Base-by-base conservation (phyloP, 257 asterid species). In the Sherardia arvensis region DNA sequence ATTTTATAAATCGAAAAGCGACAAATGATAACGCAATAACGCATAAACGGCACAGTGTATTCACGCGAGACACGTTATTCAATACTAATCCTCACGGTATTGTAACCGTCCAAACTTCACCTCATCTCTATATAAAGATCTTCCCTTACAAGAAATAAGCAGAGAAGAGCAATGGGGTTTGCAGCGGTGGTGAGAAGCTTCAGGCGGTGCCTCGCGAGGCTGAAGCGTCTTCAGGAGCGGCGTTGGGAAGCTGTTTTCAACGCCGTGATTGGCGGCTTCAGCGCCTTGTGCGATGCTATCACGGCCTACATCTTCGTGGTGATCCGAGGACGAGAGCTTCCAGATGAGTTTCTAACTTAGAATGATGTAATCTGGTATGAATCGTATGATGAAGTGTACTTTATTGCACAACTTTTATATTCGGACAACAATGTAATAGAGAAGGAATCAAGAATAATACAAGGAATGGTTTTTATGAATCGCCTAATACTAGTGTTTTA, bases 211-310 rank as follows among this genome's bases (percentile, higher is more conserved):
- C 32, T 72, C 47, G 11, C 72, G 12, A 66, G 65, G 3, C 34
- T 72, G 20, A 40, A 69, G 72, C 33, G 69, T 3, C 69, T 72
- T 10, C 72, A 54, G 18, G 72, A 72, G n/a, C 61, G 10, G 32
- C 72, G 72, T 23, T 72, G 43, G 32, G 60, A 64, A 4, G 61
- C 58, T 53, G 45, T 61, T 53, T 72, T n/a, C n/a, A 72, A 66
- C 0, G 26, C 61, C 2, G 65, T 53, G 10, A 54, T 20, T 17
- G 22, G 53, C 8, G 68, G 15, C 5, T 33, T 61, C 5, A 28
- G 33, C 28, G 45, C 53, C 36, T 61, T 72, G 26, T 23, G 65
- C 23, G 29, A 21, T 36, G 69, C 32, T 15, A 45, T 72, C 27
- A 21, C 27, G 34, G 14, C 54, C 51, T 61, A 67, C 48, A 53